Percentiles rank a stretch among this genome's conserved stretches.
Conservation (phyloP, 345 rosid genomes). For the Gossypium rotundifolium region DNA sequence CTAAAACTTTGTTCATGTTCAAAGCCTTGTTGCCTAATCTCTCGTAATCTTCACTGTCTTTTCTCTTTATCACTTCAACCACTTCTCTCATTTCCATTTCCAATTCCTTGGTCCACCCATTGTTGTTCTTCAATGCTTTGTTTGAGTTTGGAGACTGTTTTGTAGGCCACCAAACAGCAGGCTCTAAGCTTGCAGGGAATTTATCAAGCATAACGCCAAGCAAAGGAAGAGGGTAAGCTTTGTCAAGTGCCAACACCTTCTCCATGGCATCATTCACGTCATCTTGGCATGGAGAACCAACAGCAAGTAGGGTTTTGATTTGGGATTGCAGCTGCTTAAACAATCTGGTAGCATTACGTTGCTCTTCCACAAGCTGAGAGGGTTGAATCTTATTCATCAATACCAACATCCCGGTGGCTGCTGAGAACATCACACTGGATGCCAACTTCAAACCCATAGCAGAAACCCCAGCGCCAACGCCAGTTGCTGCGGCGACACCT, state of each 20-base stretch:
- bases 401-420: slow-evolving; percentile 36
- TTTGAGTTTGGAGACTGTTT: neutral
- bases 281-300: slow-evolving; percentile 17
- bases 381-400: slow-evolving; percentile 50
- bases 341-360: slow-evolving; percentile 43
- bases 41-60: slow-evolving; percentile 38
- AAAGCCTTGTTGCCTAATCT: slow-evolving; percentile 31
- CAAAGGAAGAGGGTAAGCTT: slow-evolving; percentile 52
- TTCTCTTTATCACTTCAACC: slow-evolving; percentile 27
- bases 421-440: slow-evolving; percentile 30
- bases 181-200: slow-evolving; percentile 35
- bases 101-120: slow-evolving; percentile 37
- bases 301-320: slow-evolving; percentile 22
- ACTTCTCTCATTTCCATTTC: slow-evolving; percentile 38
- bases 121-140: slow-evolving; percentile 6
- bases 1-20: slow-evolving; percentile 33
- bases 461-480: slow-evolving; percentile 9
- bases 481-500: slow-evolving; percentile 19
- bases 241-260: slow-evolving; percentile 42
- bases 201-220: slow-evolving; percentile 43
- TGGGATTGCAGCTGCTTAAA: slow-evolving; percentile 43
- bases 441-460: slow-evolving; percentile 30
- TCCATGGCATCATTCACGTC: slow-evolving; percentile 39
- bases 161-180: slow-evolving; percentile 50
- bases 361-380: slow-evolving; percentile 59